Evolutionary conservation across 2,329 filamentous ascomycete genomes (phyloP).

Genomic region (Pseudopithomyces chartarum): DNA sequence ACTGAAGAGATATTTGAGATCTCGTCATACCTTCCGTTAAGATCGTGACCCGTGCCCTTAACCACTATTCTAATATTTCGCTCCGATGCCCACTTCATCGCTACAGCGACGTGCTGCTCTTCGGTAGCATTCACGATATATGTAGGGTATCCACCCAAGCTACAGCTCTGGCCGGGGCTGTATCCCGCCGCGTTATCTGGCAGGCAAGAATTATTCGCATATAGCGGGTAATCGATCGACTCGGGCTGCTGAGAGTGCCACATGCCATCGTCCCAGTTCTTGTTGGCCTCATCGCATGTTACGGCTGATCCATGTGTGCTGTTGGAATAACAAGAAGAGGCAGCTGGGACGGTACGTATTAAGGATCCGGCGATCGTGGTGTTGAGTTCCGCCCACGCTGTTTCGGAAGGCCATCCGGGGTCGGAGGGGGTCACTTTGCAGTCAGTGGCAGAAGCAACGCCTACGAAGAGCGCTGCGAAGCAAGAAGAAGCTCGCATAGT

Average conservation of each 20-base stretch:
- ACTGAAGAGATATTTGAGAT: background rate
- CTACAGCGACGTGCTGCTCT: slow-evolving; percentile 27
- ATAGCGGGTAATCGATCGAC: slow-evolving; percentile 33
- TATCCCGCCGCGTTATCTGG: slow-evolving; percentile 31
- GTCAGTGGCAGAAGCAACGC: background rate
- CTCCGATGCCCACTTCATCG: slow-evolving; percentile 29
- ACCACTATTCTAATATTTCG: slow-evolving; percentile 10
- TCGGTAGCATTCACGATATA: slow-evolving; percentile 42
- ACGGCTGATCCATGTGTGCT: background rate
- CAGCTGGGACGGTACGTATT: background rate
- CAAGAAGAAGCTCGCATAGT: no score
- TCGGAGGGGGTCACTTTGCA: background rate
- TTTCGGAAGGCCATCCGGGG: background rate
- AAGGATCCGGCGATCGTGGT: background rate
- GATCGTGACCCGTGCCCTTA: slow-evolving; percentile 8
- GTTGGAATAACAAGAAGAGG: background rate
- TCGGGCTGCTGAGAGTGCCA: slow-evolving; percentile 24
- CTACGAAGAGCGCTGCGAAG: no score
- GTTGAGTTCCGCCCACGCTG: background rate
- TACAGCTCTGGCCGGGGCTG: slow-evolving; percentile 26
- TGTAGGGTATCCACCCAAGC: slow-evolving; percentile 32
- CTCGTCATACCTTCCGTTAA: slow-evolving; percentile 17
- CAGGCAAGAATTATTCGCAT: slow-evolving; percentile 40
- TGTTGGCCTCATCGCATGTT: background rate
- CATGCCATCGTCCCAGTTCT: background rate